These are phyloP conservation scores for Myochromella boudieri DNA, from an alignment of 768 basidiomycete genomes.

Conservation along the genomic window DNA sequence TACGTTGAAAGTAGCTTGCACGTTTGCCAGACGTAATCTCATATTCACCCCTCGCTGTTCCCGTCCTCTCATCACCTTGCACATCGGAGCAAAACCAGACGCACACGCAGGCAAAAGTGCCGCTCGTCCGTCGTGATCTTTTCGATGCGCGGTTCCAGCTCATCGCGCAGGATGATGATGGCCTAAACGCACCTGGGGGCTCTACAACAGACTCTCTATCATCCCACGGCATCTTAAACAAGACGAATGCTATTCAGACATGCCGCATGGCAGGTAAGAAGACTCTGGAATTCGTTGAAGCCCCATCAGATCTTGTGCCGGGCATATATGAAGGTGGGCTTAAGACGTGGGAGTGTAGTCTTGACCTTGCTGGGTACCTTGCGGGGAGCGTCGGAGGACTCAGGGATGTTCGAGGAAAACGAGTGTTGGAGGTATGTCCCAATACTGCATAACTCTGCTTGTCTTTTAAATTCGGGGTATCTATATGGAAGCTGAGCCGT, in stretches of 20 bases:
- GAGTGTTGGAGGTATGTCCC: slow-evolving; percentile 76
- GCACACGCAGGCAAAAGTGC: slow-evolving; percentile 19
- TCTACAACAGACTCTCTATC: no score
- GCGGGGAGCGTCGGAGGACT: no score
- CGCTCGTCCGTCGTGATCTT: slow-evolving; percentile 78
- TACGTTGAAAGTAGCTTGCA: slow-evolving; percentile 51
- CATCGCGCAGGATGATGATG: slow-evolving; percentile 52
- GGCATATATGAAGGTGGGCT: slow-evolving; percentile 94
- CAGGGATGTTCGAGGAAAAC: slow-evolving; percentile 43
- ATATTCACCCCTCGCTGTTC: slow-evolving; percentile 69
- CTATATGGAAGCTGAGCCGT: no score
- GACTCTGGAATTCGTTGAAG: slow-evolving; percentile 64
- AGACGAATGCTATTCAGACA: background rate
- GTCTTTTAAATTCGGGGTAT: no score
- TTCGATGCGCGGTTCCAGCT: slow-evolving; percentile 97
- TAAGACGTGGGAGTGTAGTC: slow-evolving; percentile 96
- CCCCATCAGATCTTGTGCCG: slow-evolving; percentile 87
- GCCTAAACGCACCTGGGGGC: background rate
- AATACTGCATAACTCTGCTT: no score
- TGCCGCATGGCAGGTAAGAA: no score
- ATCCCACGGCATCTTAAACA: background rate
- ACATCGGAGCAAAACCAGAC: background rate
- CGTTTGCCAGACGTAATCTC: slow-evolving; percentile 73
- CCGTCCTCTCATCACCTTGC: slow-evolving; percentile 24
- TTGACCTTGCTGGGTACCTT: slow-evolving; percentile 79